Evolutionary conservation across 2,329 filamentous ascomycete species (phyloP).

Genomic region (Mycogone perniciosa): DNA sequence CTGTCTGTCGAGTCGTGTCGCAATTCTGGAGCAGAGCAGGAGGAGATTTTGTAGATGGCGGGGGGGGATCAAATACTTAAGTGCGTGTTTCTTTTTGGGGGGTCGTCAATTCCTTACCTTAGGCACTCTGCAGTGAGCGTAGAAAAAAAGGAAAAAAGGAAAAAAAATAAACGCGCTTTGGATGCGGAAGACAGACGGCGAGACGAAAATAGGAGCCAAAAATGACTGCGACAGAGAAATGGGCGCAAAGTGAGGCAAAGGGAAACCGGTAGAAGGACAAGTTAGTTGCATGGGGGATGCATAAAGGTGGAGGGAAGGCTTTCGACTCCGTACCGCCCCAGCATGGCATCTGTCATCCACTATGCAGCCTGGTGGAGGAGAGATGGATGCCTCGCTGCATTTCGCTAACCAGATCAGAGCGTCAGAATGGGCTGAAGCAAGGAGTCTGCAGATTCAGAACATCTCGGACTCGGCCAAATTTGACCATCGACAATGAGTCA

Average conservation of each 20-base stretch:
- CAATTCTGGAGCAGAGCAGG: neutral
- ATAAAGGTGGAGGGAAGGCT: constrained; percentile 2
- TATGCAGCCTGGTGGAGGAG: no score
- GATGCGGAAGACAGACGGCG: neutral
- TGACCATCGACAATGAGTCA: neutral
- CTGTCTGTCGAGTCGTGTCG: neutral
- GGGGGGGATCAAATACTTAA: no score
- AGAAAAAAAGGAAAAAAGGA: neutral
- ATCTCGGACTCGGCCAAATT: no score
- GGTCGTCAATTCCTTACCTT: no score
- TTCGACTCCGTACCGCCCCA: no score
- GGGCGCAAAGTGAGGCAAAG: no score
- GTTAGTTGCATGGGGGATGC: neutral
- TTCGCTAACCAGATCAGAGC: neutral
- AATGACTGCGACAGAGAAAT: neutral
- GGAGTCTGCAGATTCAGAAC: neutral
- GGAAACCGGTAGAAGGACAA: no score
- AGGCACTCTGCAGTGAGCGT: no score
- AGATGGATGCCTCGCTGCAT: no score
- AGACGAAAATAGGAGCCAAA: neutral
- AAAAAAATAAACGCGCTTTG: neutral
- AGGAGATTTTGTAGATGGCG: neutral
- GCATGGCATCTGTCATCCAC: no score
- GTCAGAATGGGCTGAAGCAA: neutral
- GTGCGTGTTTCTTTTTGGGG: no score